phyloP scores from a whole-genome alignment of 2,329 filamentous ascomycete genomes.

The Fusarium kyushuense region DNA sequence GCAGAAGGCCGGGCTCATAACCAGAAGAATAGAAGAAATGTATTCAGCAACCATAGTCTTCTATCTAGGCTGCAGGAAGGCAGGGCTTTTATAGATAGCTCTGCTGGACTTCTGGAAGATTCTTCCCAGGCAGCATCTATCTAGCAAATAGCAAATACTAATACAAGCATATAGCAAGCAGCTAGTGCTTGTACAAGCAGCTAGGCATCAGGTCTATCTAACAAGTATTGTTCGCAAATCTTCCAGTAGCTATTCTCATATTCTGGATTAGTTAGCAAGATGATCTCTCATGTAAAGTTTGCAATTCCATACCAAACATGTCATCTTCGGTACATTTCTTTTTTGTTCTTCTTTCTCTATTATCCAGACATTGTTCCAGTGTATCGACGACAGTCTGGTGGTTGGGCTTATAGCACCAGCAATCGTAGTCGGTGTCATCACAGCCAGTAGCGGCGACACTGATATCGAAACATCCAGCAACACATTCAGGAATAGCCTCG shows the following conservation, averaged over 20 bases:
- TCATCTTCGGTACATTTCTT: slow-evolving; percentile 40
- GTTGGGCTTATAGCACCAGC: slow-evolving; percentile 44
- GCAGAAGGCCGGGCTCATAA: too few species aligned
- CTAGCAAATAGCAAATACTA: too few species aligned
- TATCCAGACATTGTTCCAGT: slow-evolving; percentile 37
- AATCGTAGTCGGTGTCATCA: slow-evolving; percentile 40
- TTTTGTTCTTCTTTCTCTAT: slow-evolving; percentile 30
- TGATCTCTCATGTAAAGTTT: rapidly evolving
- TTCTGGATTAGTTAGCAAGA: slow-evolving; percentile 23
- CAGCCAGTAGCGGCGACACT: slow-evolving; percentile 43
- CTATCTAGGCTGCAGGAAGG: too few species aligned
- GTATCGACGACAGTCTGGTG: slow-evolving; percentile 45
- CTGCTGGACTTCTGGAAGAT: too few species aligned
- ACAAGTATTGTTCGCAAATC: slow-evolving; percentile 47
- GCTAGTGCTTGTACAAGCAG: too few species aligned
- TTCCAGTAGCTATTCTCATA: slow-evolving; percentile 48
- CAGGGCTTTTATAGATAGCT: too few species aligned
- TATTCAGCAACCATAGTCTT: too few species aligned
- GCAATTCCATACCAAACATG: slow-evolving; percentile 35
- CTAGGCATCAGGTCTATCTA: too few species aligned
- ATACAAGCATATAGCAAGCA: too few species aligned
- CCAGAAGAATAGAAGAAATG: too few species aligned
- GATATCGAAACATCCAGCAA: slow-evolving; percentile 41
- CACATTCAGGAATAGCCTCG: slow-evolving; percentile 38
- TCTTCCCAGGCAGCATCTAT: too few species aligned